Conservation (phyloP, 2,329 filamentous ascomycete species). For the Hypoxylon sp. region DNA sequence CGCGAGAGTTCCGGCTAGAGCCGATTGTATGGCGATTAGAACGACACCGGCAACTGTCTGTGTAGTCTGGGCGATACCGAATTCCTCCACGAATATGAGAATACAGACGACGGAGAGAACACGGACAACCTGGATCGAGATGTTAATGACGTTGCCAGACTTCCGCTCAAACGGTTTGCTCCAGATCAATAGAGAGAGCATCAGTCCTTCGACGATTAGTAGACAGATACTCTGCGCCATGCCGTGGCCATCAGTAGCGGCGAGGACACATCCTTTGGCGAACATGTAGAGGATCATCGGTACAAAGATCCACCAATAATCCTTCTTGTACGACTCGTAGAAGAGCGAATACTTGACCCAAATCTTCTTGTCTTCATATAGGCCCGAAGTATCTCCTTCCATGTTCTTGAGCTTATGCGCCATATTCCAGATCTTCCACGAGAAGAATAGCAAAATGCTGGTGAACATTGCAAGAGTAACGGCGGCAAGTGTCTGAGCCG, state of each 20-base stretch:
- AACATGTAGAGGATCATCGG: slow-evolving; percentile 93
- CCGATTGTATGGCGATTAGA: slow-evolving; percentile 90
- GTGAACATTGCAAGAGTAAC: slow-evolving; percentile 88
- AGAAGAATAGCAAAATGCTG: slow-evolving; percentile 83
- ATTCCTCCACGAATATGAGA: slow-evolving; percentile 92
- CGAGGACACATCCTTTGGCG: slow-evolving; percentile 87
- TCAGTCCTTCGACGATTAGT: slow-evolving; percentile 82
- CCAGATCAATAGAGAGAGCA: slow-evolving; percentile 87
- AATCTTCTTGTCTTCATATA: slow-evolving; percentile 90
- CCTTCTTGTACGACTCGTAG: slow-evolving; percentile 94
- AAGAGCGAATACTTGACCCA: slow-evolving; percentile 98
- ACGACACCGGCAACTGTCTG: slow-evolving; percentile 96
- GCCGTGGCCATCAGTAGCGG: slow-evolving; percentile 87
- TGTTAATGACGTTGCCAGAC: slow-evolving; percentile 93
- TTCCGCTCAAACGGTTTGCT: slow-evolving; percentile 87
- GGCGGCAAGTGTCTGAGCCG: slow-evolving; percentile 85
- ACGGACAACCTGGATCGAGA: slow-evolving; percentile 89
- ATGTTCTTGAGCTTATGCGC: slow-evolving; percentile 80
- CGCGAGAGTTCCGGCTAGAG: slow-evolving; percentile 84
- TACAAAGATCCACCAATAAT: slow-evolving; percentile 98
- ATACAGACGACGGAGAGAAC: slow-evolving; percentile 91
- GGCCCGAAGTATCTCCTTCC: slow-evolving; percentile 78
- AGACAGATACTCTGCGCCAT: slow-evolving; percentile 85
- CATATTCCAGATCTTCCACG: slow-evolving; percentile 83
- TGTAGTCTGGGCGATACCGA: slow-evolving; percentile 90